Evolutionary conservation across 129 eudicot genomes (phyloP).

Genomic region (Chrysanthemum seticuspe): DNA sequence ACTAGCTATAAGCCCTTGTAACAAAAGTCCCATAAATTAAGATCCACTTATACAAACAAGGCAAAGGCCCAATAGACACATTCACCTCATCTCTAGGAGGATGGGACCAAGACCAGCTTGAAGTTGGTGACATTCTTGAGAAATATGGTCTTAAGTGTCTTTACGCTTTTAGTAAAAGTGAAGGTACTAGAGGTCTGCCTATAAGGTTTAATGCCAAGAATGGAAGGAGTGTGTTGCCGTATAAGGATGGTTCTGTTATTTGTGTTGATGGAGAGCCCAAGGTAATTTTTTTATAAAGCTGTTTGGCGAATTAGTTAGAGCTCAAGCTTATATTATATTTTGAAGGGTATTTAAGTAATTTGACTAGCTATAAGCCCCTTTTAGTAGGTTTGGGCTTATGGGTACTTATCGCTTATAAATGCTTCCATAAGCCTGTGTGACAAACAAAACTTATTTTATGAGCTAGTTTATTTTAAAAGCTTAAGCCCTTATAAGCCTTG

Average conservation of each 20-base stretch:
- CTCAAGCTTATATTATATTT: no score
- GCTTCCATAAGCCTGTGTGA: no score
- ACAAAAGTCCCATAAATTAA: constrained; percentile 61
- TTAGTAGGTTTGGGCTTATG: constrained; percentile 11
- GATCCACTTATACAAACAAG: constrained; percentile 54
- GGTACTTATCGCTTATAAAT: no score
- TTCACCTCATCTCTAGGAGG: constrained; percentile 18
- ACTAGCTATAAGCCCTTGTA: no score
- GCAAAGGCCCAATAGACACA: constrained; percentile 57
- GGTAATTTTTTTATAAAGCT: no score
- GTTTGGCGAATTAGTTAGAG: no score
- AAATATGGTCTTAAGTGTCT: constrained; percentile 62
- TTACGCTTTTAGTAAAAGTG: constrained; percentile 54
- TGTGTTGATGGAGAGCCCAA: no score
- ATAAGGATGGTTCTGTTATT: constrained; percentile 49
- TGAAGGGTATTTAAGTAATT: no score
- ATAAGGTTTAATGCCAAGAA: constrained; percentile 66
- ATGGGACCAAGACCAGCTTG: constrained; percentile 90
- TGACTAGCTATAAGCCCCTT: no score
- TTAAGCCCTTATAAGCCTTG: no score
- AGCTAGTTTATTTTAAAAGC: no score
- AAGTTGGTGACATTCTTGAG: constrained; percentile 66
- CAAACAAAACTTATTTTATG: no score
- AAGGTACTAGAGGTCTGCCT: constrained; percentile 69
- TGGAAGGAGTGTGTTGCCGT: constrained; percentile 69